A percentile compares a stretch with the other conserved stretches of the same genome.
phyloP scores from a whole-genome alignment of 192 early-diverging fungal genomes.

The Entomortierella beljakovae region DNA sequence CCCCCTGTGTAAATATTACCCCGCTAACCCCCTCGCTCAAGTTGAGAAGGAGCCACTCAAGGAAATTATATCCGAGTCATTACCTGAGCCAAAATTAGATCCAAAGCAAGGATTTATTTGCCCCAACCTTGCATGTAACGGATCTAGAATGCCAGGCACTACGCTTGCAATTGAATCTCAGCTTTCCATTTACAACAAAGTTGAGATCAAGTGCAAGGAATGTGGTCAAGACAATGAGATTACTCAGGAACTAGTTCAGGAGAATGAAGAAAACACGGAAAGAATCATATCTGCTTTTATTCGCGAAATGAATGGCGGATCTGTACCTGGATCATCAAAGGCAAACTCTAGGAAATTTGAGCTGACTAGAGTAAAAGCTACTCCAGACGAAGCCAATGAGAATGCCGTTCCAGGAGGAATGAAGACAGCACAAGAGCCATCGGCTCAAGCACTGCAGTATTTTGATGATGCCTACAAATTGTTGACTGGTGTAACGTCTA shows the following conservation, averaged over 20 bases:
- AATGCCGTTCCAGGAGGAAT: conserved; percentile 20
- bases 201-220: conserved; percentile 16
- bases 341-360: conserved; percentile 37
- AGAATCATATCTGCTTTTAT: conserved; percentile 18
- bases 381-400: background rate
- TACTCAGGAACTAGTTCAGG: conserved; percentile 40
- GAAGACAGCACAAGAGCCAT: conserved; percentile 33
- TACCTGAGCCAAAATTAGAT: conserved; percentile 9
- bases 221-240: conserved; percentile 16
- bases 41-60: conserved; percentile 4
- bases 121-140: conserved; percentile 8
- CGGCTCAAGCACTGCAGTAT: conserved; percentile 12
- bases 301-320: conserved; percentile 36
- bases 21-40: conserved; percentile 25
- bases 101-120: conserved; percentile 43
- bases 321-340: background rate
- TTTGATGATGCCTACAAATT: conserved; percentile 25
- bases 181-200: conserved; percentile 35
- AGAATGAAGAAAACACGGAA: conserved; percentile 24
- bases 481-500: conserved; percentile 23
- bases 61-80: background rate
- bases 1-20: conserved; percentile 32
- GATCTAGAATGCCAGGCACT: background rate
- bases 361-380: conserved; percentile 14
- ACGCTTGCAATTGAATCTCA: conserved; percentile 30